Percentiles rank a stretch among this genome's conserved stretches.
phyloP scores from a whole-genome alignment of 192 early-diverging fungal genomes.

The Coemansia sp. region DNA sequence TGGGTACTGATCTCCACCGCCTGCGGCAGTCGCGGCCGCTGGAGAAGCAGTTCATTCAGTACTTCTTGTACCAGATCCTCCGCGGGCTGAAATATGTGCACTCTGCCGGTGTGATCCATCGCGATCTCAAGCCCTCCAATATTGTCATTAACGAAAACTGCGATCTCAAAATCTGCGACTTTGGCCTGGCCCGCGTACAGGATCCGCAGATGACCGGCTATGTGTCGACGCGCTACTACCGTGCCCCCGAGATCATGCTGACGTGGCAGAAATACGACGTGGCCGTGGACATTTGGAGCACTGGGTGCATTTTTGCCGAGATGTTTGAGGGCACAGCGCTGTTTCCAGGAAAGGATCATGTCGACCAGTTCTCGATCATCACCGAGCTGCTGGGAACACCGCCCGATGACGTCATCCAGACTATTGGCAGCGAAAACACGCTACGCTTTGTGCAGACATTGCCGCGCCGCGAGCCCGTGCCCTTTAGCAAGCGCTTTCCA shows the following conservation, averaged over 20 bases:
- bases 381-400: conserved; percentile 90
- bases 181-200: conserved; percentile 91
- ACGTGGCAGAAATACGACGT: conserved; percentile 97
- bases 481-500: conserved; percentile 80
- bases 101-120: conserved; percentile 91
- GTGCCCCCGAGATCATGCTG: conserved; percentile 98
- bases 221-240: conserved; percentile 95
- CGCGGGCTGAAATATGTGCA: conserved; percentile 92
- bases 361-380: conserved; percentile 95
- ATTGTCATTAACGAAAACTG: conserved; percentile 97
- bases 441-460: conserved; percentile 87
- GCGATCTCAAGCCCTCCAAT: conserved; percentile 96
- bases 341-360: conserved; percentile 93
- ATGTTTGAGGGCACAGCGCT: conserved; percentile 94
- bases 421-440: conserved; percentile 93
- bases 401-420: conserved; percentile 85
- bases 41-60: conserved; percentile 94
- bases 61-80: conserved; percentile 97
- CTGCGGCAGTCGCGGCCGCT: conserved; percentile 84
- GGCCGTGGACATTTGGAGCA: conserved; percentile 94
- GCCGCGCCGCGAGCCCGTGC: conserved; percentile 73
- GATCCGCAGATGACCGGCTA: conserved; percentile 98
- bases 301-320: conserved; percentile 93
- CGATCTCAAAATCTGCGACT: conserved; percentile 98
- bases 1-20: conserved; percentile 94